A percentile compares a stretch with the other conserved stretches of the same genome.
These are phyloP conservation scores for Vishniacozyma victoriae DNA, from an alignment of 768 basidiomycete species.

Conservation along the genomic window DNA sequence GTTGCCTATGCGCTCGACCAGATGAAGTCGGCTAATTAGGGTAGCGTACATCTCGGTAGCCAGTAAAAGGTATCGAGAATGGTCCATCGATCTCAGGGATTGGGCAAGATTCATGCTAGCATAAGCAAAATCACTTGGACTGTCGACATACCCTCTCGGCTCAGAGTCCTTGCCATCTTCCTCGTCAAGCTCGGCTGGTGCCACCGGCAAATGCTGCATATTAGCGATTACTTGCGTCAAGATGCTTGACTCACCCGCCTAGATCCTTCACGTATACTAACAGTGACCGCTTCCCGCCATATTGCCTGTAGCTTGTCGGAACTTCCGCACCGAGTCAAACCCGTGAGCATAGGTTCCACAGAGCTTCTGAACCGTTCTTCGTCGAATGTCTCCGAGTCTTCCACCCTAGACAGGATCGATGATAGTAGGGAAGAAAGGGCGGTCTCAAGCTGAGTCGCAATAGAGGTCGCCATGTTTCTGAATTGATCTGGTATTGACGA, in stretches of 20 bases:
- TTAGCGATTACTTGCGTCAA: not conserved
- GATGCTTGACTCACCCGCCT: constrained; percentile 25
- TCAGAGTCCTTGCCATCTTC: constrained; percentile 42
- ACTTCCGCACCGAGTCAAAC: constrained; percentile 58
- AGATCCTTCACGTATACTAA: constrained; percentile 33
- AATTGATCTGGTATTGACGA: too few relatives aligned
- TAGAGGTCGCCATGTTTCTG: constrained; percentile 9
- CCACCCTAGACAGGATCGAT: constrained; percentile 18
- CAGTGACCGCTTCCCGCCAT: constrained; percentile 43
- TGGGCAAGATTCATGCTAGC: constrained; percentile 51
- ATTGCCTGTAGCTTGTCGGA: constrained; percentile 34
- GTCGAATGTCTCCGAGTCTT: constrained; percentile 3
- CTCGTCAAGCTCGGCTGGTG: constrained; percentile 56
- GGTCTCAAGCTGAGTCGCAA: constrained; percentile 34
- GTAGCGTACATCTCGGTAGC: constrained; percentile 59
- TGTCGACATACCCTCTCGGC: constrained; percentile 32
- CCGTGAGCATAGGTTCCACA: constrained; percentile 66
- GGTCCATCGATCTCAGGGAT: constrained; percentile 62
- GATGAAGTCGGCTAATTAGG: constrained; percentile 62
- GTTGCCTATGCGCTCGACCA: constrained; percentile 52
- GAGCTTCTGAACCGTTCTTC: constrained; percentile 22
- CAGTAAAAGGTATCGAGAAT: constrained; percentile 62
- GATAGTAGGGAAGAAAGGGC: constrained; percentile 21
- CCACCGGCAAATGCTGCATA: constrained; percentile 58
- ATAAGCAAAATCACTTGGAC: not conserved